phyloP scores from a whole-genome alignment of 2,329 filamentous ascomycete genomes.

The Aschersonia sp. region DNA sequence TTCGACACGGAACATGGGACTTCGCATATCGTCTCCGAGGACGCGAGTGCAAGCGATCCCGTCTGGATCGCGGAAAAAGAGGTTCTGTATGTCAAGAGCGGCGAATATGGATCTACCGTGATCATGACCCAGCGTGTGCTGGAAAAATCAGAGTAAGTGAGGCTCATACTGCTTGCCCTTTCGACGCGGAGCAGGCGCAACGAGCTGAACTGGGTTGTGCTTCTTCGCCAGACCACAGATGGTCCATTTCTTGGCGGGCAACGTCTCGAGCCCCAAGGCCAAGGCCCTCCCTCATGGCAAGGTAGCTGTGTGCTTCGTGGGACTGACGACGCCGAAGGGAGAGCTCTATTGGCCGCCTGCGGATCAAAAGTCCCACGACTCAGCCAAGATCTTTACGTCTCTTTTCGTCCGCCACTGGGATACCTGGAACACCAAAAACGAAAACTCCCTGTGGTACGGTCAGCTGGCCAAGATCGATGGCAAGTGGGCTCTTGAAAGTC shows the following conservation, averaged over 20 bases:
- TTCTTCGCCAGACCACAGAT: conserved; percentile 21
- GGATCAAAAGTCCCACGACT: conserved; percentile 43
- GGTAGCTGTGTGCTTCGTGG: conserved; percentile 43
- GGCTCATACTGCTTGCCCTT: neutral
- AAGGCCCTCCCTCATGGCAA: conserved; percentile 33
- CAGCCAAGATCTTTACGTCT: conserved; percentile 56
- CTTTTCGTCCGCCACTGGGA: conserved; percentile 80
- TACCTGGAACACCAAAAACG: conserved; percentile 53
- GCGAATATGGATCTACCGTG: conserved; percentile 30
- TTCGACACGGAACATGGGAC: conserved; percentile 55
- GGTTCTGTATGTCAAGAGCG: conserved; percentile 37
- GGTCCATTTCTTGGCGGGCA: conserved; percentile 33
- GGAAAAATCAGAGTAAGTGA: conserved; percentile 20
- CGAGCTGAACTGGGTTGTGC: neutral
- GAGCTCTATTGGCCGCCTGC: conserved; percentile 51
- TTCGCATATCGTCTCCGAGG: conserved; percentile 49
- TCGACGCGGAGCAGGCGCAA: neutral
- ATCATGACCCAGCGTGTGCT: conserved; percentile 25
- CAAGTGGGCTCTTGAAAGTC: conserved; percentile 25
- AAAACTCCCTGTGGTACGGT: conserved; percentile 60
- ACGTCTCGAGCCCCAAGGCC: conserved; percentile 43
- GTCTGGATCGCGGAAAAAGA: conserved; percentile 61
- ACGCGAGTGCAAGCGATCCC: conserved; percentile 51
- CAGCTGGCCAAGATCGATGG: conserved; percentile 32
- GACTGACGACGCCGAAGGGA: conserved; percentile 52